Conservation (phyloP, 148 eudicot genomes). For the Persicaria tinctoria region DNA sequence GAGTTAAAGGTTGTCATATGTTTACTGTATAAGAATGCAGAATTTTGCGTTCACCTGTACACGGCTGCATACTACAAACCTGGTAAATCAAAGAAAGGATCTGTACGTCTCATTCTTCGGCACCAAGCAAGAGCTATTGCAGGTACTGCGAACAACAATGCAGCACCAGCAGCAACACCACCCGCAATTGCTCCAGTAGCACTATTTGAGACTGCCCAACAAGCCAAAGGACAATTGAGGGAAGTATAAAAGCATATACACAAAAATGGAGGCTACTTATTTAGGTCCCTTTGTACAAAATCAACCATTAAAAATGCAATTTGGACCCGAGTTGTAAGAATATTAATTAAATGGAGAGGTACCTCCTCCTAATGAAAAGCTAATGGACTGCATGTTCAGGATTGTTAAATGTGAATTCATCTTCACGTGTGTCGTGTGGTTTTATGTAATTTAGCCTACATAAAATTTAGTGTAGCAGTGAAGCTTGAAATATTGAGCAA, state of each 20-base stretch:
- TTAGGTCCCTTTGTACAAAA: not conserved
- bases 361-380: not conserved
- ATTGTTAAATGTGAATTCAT: too few relatives aligned
- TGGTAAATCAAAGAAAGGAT: slow-evolving; percentile 48
- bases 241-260: not conserved
- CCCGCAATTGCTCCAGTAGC: slow-evolving; percentile 54
- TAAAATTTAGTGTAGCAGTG: too few relatives aligned
- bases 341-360: not conserved
- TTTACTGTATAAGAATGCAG: not conserved
- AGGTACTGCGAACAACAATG: slow-evolving; percentile 44
- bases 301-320: not conserved
- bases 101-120: slow-evolving; percentile 36
- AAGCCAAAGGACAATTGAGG: not conserved
- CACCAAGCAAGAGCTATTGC: slow-evolving; percentile 42
- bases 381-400: not conserved
- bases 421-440: too few relatives aligned
- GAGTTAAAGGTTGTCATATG: too few relatives aligned
- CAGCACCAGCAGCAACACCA: slow-evolving; percentile 53
- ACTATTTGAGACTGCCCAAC: slow-evolving; percentile 23
- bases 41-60: not conserved
- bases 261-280: not conserved
- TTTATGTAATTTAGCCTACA: too few relatives aligned
- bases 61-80: slow-evolving; percentile 20
- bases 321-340: not conserved
- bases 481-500: too few relatives aligned